Evolutionary conservation across 2,329 filamentous ascomycete genomes (phyloP).

Genomic region (Botryotinia globosa): DNA sequence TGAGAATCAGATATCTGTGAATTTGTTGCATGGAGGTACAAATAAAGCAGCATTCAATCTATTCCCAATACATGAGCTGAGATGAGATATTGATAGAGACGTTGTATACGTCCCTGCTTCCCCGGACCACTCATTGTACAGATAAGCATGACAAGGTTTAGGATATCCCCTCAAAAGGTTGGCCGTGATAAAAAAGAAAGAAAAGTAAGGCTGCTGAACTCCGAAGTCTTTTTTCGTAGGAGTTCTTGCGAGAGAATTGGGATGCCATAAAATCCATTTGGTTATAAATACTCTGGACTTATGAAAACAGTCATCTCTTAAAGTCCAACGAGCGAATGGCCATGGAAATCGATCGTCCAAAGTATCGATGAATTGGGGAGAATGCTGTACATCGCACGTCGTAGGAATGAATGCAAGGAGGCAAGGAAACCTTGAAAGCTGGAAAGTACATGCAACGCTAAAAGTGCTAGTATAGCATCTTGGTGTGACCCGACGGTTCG

Average conservation of each 20-base stretch:
- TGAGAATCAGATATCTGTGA: neutral
- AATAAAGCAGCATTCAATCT: constrained; percentile 12
- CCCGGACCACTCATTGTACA: constrained; percentile 16
- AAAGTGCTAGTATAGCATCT: neutral
- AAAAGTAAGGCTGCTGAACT: neutral
- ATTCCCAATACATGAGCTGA: neutral
- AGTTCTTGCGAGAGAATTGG: neutral
- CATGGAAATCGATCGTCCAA: neutral
- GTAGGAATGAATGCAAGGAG: constrained; percentile 1
- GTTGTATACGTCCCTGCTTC: constrained; percentile 16
- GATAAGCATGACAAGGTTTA: neutral
- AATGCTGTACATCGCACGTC: neutral
- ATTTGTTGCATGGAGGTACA: neutral
- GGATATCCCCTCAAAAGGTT: neutral
- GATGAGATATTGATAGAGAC: constrained; percentile 2
- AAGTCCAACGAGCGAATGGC: constrained; percentile 1
- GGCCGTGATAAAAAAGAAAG: constrained; percentile 1
- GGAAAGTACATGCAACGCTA: constrained; percentile 14
- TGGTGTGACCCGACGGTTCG: constrained; percentile 12
- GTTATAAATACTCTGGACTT: neutral
- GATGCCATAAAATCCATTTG: neutral
- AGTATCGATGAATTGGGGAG: neutral
- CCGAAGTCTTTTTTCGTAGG: neutral
- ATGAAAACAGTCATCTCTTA: neutral
- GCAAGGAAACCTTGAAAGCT: constrained; percentile 11